These are phyloP conservation scores for Begonia loranthoides DNA, from an alignment of 306 rosid species.

Conservation along the genomic window DNA sequence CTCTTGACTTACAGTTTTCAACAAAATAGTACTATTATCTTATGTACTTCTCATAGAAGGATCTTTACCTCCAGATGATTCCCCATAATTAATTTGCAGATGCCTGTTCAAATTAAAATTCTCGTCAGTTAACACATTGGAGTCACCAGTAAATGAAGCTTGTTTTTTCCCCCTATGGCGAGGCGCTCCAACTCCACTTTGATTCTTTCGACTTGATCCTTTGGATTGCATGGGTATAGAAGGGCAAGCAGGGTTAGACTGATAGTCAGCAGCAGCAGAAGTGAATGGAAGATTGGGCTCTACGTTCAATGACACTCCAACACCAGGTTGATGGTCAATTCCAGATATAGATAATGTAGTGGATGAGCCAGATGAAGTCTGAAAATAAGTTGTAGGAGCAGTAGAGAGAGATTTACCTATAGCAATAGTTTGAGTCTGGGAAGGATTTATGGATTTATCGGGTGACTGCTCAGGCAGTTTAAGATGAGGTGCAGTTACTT, in stretches of 20 bases:
- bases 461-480: background rate
- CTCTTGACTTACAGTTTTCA: constrained; percentile 20
- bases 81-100: constrained; percentile 24
- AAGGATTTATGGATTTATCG: background rate
- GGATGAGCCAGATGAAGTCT: background rate
- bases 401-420: background rate
- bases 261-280: constrained; percentile 29
- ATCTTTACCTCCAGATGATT: constrained; percentile 21
- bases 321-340: background rate
- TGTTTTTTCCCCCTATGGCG: constrained; percentile 85
- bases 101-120: constrained; percentile 25
- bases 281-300: constrained; percentile 29
- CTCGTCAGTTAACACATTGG: constrained; percentile 29
- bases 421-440: background rate
- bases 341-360: background rate
- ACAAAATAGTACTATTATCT: constrained; percentile 16
- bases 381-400: background rate
- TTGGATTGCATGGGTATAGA: constrained; percentile 30
- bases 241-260: constrained; percentile 28
- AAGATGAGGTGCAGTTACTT: background rate
- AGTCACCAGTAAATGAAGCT: constrained; percentile 20
- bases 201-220: constrained; percentile 47
- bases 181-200: constrained; percentile 40
- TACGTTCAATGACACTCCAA: constrained; percentile 20
- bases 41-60: constrained; percentile 14